phyloP scores from a whole-genome alignment of 129 eudicot genomes.

The Glebionis coronaria region DNA sequence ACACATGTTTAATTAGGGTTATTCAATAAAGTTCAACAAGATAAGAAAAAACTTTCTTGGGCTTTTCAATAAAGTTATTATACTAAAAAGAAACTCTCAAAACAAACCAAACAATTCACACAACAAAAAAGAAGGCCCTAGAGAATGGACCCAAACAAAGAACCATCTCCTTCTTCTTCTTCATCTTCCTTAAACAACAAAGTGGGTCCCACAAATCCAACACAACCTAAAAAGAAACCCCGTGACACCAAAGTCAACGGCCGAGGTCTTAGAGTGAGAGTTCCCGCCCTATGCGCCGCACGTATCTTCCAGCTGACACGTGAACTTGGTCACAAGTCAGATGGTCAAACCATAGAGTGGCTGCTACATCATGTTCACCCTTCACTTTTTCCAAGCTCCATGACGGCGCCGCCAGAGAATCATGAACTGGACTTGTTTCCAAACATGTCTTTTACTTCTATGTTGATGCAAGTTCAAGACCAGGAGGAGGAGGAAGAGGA shows the following conservation, averaged over 20 bases:
- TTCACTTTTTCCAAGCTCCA: conserved; percentile 10
- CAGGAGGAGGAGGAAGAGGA: conserved; percentile 1
- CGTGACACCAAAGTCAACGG: conserved; percentile 29
- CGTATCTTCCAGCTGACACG: conserved; percentile 44
- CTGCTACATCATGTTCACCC: conserved; percentile 31
- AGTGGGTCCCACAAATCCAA: not conserved
- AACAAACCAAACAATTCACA: not conserved
- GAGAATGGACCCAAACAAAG: not conserved
- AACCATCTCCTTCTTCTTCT: not conserved
- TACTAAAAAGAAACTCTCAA: not conserved
- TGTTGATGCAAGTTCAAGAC: conserved; percentile 35
- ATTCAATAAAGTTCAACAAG: too few relatives aligned
- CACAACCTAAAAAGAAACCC: conserved; percentile 6
- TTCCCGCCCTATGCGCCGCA: conserved; percentile 39
- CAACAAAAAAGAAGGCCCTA: not conserved
- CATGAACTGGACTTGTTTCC: conserved; percentile 30
- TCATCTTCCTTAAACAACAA: not conserved
- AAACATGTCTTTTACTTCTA: conserved; percentile 26
- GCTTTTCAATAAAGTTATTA: too few relatives aligned
- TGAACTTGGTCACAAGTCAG: conserved; percentile 36
- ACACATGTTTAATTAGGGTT: too few relatives aligned
- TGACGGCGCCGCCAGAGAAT: not conserved
- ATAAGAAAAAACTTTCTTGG: too few relatives aligned
- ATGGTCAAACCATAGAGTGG: conserved; percentile 39
- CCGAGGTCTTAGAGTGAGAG: conserved; percentile 33